Evolutionary conservation across 495 filamentous ascomycete genomes (phyloP).

Genomic region (Xylaria bambusicola): DNA sequence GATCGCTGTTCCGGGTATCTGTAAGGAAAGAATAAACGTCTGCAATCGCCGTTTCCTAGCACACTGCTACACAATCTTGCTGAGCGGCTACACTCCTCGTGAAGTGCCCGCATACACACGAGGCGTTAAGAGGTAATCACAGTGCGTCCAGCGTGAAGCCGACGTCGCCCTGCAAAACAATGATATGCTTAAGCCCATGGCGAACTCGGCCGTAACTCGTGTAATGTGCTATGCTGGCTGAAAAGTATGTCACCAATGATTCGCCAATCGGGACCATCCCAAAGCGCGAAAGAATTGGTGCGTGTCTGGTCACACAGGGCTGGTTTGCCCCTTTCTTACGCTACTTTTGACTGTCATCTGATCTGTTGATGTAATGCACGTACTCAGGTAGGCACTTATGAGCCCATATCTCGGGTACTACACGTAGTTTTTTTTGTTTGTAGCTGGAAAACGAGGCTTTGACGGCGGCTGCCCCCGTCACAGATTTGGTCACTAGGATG

Average conservation of each 20-base stretch:
- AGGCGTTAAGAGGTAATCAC: too few species aligned
- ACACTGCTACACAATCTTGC: slow-evolving; percentile 4
- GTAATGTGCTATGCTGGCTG: background rate
- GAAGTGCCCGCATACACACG: too few species aligned
- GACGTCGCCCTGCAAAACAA: background rate
- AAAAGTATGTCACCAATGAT: background rate
- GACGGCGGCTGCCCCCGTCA: too few species aligned
- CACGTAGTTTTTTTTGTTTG: background rate
- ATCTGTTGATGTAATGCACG: too few species aligned
- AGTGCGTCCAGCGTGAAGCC: background rate
- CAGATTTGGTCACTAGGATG: too few species aligned
- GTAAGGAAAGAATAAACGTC: slow-evolving; percentile 13
- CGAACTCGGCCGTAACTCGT: background rate
- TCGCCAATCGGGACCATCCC: slow-evolving; percentile 8
- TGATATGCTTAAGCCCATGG: background rate
- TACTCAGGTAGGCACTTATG: too few species aligned
- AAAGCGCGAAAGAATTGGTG: background rate
- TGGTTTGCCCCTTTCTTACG: background rate
- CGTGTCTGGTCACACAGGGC: background rate
- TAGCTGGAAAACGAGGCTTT: background rate
- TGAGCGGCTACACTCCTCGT: background rate
- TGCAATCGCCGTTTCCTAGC: slow-evolving; percentile 2
- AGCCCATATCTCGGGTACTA: too few species aligned
- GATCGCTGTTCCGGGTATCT: slow-evolving; percentile 3
- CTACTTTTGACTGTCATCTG: slow-evolving; percentile 12